A percentile compares a stretch with the other conserved stretches of the same genome.
Evolutionary conservation across 208 protist species (phyloP).

Genomic region (Acanthamoeba lenticulata): DNA sequence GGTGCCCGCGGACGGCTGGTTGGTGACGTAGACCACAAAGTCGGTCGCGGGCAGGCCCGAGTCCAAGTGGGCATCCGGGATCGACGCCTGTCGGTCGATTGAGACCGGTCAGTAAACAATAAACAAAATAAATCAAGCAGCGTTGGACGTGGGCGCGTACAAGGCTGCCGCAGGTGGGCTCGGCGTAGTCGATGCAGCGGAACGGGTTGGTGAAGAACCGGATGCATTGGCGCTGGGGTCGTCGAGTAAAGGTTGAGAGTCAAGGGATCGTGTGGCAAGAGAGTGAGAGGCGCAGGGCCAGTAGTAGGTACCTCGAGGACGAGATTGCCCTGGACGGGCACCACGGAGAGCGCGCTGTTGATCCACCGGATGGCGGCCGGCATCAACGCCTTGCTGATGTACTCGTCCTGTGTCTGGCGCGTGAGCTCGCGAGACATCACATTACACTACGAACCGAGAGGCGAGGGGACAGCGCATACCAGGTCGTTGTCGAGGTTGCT

Average conservation of each 20-base stretch:
- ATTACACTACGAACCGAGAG: background rate
- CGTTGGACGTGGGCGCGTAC: background rate
- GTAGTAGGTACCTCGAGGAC: background rate
- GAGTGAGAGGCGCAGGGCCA: too few relatives aligned
- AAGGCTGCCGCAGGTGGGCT: background rate
- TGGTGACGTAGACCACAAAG: slow-evolving; percentile 16
- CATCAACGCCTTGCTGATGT: background rate
- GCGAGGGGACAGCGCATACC: background rate
- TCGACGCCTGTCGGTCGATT: background rate
- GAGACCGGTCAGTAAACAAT: background rate
- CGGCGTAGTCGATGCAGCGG: slow-evolving; percentile 44
- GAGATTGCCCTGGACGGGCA: slow-evolving; percentile 19
- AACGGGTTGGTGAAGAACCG: background rate
- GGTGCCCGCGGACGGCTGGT: background rate
- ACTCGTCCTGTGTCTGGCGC: background rate
- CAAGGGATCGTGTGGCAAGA: too few relatives aligned
- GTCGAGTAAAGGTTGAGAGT: too few relatives aligned
- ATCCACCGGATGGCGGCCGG: background rate
- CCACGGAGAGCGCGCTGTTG: background rate
- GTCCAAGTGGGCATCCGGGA: background rate
- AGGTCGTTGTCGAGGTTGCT: slow-evolving; percentile 36
- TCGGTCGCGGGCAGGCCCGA: background rate
- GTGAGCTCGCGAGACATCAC: background rate
- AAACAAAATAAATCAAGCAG: too few relatives aligned
- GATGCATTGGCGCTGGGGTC: background rate